Evolutionary conservation across 768 basidiomycete genomes (phyloP).

Genomic region (Gautieria morchelliformis): DNA sequence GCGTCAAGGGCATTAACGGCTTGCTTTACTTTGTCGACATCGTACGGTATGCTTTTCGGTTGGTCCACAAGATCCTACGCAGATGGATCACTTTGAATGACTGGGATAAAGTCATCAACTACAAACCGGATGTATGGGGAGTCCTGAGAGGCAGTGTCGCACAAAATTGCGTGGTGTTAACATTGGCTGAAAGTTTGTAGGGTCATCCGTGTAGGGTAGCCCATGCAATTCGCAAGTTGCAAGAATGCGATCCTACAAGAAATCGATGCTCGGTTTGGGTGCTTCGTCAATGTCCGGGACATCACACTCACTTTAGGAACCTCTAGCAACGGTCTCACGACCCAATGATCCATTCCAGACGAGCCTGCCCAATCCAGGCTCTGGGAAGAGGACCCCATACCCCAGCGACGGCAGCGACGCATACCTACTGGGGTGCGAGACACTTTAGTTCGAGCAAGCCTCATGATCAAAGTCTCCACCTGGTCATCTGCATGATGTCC

Average conservation of each 20-base stretch:
- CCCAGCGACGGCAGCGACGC: constrained; percentile 59
- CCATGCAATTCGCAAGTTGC: constrained; percentile 61
- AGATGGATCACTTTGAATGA: not conserved
- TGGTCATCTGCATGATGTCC: constrained; percentile 82
- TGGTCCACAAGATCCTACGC: not conserved
- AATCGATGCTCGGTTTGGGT: not conserved
- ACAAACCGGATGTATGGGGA: not conserved
- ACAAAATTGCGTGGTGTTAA: constrained; percentile 67
- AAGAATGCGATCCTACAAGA: constrained; percentile 61
- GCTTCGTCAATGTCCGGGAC: not conserved
- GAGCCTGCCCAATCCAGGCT: constrained; percentile 35
- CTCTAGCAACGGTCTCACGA: constrained; percentile 59
- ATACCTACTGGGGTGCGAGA: constrained; percentile 55
- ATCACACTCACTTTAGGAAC: constrained; percentile 50
- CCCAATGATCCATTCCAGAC: constrained; percentile 57
- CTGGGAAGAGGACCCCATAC: constrained; percentile 48
- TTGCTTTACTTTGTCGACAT: not conserved
- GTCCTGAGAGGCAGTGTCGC: constrained; percentile 33
- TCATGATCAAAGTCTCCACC: constrained; percentile 68
- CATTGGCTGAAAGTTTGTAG: constrained; percentile 66
- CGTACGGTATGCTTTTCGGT: not conserved
- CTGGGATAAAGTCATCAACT: not conserved
- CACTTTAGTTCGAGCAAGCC: not conserved
- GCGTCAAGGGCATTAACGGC: not conserved
- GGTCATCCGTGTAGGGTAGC: constrained; percentile 54